Conservation (phyloP, 2,329 filamentous ascomycete genomes). For the Xylaria sp. region DNA sequence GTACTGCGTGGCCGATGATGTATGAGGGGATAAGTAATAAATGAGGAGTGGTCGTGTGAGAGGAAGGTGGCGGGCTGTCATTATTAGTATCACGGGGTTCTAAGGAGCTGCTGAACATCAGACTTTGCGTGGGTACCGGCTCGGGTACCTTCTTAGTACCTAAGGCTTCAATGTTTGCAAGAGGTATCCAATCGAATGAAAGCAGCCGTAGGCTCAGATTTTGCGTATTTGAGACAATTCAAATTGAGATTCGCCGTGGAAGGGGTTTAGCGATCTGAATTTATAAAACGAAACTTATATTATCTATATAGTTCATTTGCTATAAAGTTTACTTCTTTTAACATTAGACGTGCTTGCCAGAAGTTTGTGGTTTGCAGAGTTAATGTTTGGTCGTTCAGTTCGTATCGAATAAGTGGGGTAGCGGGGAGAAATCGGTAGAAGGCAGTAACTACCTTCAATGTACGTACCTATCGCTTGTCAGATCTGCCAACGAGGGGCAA, state of each 20-base stretch:
- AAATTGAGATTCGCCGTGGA: background rate
- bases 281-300: too few relatives aligned
- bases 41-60: conserved; percentile 1
- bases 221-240: background rate
- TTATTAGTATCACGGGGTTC: background rate
- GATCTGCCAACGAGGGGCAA: conserved; percentile 8
- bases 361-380: background rate
- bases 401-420: background rate
- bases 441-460: background rate
- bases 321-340: background rate
- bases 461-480: background rate
- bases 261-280: too few relatives aligned
- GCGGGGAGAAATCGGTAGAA: background rate
- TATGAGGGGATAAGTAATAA: background rate
- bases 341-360: background rate
- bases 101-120: background rate
- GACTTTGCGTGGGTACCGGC: background rate
- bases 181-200: background rate
- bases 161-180: background rate
- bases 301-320: background rate
- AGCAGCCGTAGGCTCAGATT: background rate
- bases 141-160: background rate
- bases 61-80: conserved; percentile 6
- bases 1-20: background rate
- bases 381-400: background rate